A percentile compares a stretch with the other conserved stretches of the same genome.
phyloP scores from a whole-genome alignment of 2,329 filamentous ascomycete species.

The Elsinoe necatrix region DNA sequence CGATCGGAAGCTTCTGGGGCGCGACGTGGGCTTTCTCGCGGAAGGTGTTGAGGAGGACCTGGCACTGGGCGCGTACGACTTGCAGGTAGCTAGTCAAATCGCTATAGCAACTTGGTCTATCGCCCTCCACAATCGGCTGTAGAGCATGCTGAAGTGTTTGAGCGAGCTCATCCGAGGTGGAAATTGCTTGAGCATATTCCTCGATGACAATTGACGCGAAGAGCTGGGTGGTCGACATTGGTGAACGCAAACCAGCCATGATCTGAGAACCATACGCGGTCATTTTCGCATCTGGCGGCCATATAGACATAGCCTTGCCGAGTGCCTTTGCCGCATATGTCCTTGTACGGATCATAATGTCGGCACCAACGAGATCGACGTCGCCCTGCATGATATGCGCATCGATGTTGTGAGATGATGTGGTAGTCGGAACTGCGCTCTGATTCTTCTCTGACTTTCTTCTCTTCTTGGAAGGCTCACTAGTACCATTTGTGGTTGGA shows the following conservation, averaged over 20 bases:
- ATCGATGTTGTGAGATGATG: constrained; percentile 86
- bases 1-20: constrained; percentile 61
- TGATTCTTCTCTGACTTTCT: constrained; percentile 74
- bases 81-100: constrained; percentile 87
- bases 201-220: constrained; percentile 76
- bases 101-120: constrained; percentile 73
- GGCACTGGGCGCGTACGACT: constrained; percentile 82
- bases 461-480: constrained; percentile 64
- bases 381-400: constrained; percentile 97
- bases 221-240: constrained; percentile 78
- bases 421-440: constrained; percentile 51
- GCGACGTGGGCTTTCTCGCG: constrained; percentile 80
- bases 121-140: constrained; percentile 68
- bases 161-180: constrained; percentile 41
- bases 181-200: constrained; percentile 62
- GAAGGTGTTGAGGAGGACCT: constrained; percentile 83
- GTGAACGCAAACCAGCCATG: constrained; percentile 58
- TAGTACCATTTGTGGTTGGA: constrained; percentile 39
- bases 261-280: constrained; percentile 58
- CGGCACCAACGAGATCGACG: constrained; percentile 84
- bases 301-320: constrained; percentile 69
- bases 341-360: constrained; percentile 79
- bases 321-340: constrained; percentile 81
- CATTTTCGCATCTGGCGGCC: constrained; percentile 54
- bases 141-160: constrained; percentile 57